Conservation (phyloP, 2,329 filamentous ascomycete species). For the Botrytis hyacinthi region DNA sequence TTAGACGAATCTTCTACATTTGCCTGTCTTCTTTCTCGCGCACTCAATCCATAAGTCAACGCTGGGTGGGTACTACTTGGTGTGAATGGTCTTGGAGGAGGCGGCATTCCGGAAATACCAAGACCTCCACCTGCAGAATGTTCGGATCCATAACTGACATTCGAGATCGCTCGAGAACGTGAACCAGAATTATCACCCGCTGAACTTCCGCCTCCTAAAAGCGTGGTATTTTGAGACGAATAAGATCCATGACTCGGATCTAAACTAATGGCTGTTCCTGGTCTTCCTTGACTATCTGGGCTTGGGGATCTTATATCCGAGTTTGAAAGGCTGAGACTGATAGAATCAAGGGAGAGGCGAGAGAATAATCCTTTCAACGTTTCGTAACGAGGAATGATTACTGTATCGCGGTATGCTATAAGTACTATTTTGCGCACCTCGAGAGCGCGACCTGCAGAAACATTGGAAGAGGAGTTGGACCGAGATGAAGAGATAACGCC, state of each 20-base stretch:
- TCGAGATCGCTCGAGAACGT: conserved; percentile 80
- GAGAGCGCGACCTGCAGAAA: conserved; percentile 52
- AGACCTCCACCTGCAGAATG: conserved; percentile 22
- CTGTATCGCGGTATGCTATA: conserved; percentile 80
- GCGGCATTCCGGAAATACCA: conserved; percentile 33
- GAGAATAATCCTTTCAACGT: conserved; percentile 87
- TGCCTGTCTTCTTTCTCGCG: conserved; percentile 38
- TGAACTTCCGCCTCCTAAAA: conserved; percentile 60
- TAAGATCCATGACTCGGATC: conserved; percentile 76
- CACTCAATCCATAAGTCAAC: conserved; percentile 6
- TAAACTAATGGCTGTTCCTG: conserved; percentile 71
- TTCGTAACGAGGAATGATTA: conserved; percentile 87
- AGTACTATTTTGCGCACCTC: conserved; percentile 89
- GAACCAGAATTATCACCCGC: conserved; percentile 49
- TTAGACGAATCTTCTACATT: conserved; percentile 62
- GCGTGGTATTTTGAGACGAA: conserved; percentile 74
- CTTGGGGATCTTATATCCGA: conserved; percentile 48
- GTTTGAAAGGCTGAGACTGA: conserved; percentile 45
- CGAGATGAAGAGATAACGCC: conserved; percentile 58
- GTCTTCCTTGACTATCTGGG: conserved; percentile 53
- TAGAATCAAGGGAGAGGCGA: conserved; percentile 76
- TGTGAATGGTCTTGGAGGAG: conserved; percentile 36
- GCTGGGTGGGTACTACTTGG: conserved; percentile 33
- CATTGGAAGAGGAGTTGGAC: conserved; percentile 40
- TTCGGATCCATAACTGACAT: conserved; percentile 65